Percentiles rank a stretch among this genome's conserved stretches.
Conservation (phyloP, 2,329 filamentous ascomycete species). For the Elsinoe arachidis region DNA sequence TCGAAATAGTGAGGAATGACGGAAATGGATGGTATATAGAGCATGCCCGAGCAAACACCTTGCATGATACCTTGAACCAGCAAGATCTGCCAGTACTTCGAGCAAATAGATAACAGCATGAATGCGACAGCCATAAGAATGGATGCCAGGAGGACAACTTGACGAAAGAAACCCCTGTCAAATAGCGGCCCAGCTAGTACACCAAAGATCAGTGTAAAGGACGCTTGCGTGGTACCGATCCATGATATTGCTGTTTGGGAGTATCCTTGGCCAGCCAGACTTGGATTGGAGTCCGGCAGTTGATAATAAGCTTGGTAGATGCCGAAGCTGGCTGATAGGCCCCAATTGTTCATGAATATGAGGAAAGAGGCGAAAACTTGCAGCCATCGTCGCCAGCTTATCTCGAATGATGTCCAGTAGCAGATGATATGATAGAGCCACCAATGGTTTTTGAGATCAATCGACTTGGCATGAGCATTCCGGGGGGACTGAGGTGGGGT, state of each 20-base stretch:
- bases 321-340: conserved; percentile 32
- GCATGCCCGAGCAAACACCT: conserved; percentile 32
- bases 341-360: conserved; percentile 38
- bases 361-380: conserved; percentile 37
- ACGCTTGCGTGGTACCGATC: conserved; percentile 29
- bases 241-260: conserved; percentile 29
- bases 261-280: conserved; percentile 17
- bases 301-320: conserved; percentile 32
- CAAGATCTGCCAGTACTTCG: conserved; percentile 38
- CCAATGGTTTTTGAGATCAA: no score
- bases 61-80: conserved; percentile 38
- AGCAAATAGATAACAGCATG: conserved; percentile 30
- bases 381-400: conserved; percentile 27
- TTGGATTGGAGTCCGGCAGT: conserved; percentile 20
- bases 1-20: conserved; percentile 46
- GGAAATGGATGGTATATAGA: conserved; percentile 31
- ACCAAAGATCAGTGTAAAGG: conserved; percentile 28
- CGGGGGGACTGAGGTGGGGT: no score
- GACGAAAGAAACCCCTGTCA: conserved; percentile 37
- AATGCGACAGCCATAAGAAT: conserved; percentile 24
- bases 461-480: no score
- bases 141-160: conserved; percentile 26
- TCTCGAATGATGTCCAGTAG: no score
- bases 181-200: conserved; percentile 28
- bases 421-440: no score